These are phyloP conservation scores for Fusarium sacchari DNA, from an alignment of 2,329 filamentous ascomycete species.

Conservation along the genomic window DNA sequence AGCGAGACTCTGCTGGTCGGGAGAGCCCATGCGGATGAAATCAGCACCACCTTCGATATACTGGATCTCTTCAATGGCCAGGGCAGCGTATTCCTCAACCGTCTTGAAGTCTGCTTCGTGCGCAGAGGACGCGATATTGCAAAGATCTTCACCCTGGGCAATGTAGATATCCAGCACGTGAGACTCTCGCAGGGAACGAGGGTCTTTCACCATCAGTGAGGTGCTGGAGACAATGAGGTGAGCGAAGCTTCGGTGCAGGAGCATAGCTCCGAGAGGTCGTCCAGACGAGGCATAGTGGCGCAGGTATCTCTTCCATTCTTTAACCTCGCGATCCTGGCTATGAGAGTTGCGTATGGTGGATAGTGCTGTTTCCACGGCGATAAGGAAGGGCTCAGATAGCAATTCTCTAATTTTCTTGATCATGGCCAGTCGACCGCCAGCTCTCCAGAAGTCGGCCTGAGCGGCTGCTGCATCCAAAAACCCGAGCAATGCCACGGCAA, in stretches of 20 bases:
- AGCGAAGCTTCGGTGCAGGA: conserved; percentile 90
- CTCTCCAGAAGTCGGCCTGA: conserved; percentile 82
- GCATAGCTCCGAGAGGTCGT: conserved; percentile 88
- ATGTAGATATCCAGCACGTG: conserved; percentile 81
- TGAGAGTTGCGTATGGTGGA: conserved; percentile 88
- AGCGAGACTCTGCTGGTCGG: conserved; percentile 86
- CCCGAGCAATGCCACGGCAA: conserved; percentile 86
- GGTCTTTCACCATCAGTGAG: conserved; percentile 75
- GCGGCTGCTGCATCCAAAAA: conserved; percentile 86
- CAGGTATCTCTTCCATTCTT: conserved; percentile 88
- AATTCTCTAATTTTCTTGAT: conserved; percentile 77
- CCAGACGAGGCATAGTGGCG: conserved; percentile 84
- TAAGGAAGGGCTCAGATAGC: conserved; percentile 84
- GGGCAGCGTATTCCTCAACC: conserved; percentile 72
- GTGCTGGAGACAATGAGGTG: conserved; percentile 82
- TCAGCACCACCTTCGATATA: conserved; percentile 89
- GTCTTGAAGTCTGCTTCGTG: conserved; percentile 64
- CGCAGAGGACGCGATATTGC: conserved; percentile 45
- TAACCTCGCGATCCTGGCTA: conserved; percentile 70
- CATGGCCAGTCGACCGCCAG: conserved; percentile 76
- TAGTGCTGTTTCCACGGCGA: conserved; percentile 87
- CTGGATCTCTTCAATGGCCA: conserved; percentile 84
- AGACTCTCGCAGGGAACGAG: conserved; percentile 65
- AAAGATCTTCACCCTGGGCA: conserved; percentile 61
- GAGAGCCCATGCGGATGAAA: conserved; percentile 82